phyloP scores from a whole-genome alignment of 2,329 filamentous ascomycete genomes.

The Xenosphaeropsis pyriputrescens region DNA sequence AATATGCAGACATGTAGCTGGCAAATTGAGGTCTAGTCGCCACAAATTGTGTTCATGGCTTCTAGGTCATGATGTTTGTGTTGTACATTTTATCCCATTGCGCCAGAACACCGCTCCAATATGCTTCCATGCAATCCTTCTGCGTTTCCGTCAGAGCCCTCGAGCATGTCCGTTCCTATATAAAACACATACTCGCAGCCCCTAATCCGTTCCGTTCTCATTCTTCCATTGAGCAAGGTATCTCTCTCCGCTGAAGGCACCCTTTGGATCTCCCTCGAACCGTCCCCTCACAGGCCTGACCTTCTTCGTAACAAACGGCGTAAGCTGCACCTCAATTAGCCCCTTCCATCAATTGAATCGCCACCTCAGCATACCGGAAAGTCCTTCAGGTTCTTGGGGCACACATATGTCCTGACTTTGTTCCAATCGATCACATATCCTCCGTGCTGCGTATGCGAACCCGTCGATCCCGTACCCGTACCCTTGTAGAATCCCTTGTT shows the following conservation, averaged over 20 bases:
- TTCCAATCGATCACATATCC: conserved; percentile 71
- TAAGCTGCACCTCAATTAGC: conserved; percentile 39
- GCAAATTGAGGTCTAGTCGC: too few relatives aligned
- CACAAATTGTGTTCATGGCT: too few relatives aligned
- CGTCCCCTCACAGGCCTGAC: conserved; percentile 36
- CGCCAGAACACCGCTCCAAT: too few relatives aligned
- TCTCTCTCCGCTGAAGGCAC: conserved; percentile 43
- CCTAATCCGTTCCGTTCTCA: conserved; percentile 38
- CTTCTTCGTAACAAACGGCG: conserved; percentile 58
- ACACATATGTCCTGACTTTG: conserved; percentile 84
- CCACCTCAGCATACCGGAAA: conserved; percentile 47
- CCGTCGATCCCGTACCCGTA: conserved; percentile 77
- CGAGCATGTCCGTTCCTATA: too few relatives aligned
- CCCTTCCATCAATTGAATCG: conserved; percentile 1
- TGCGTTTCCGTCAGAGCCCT: too few relatives aligned
- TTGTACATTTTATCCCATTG: too few relatives aligned
- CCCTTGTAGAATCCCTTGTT: conserved; percentile 97
- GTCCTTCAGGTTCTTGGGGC: conserved; percentile 50
- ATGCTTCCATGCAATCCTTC: too few relatives aligned
- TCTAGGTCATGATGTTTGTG: too few relatives aligned
- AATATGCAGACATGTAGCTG: too few relatives aligned
- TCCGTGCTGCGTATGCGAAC: conserved; percentile 69
- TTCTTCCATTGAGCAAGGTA: conserved; percentile 54
- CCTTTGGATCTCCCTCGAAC: conserved; percentile 34
- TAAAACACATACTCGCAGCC: too few relatives aligned